Evolutionary conservation across 2,329 filamentous ascomycete species (phyloP), one percentile per base, ranked within the genome.

Genomic region (Phaeosphaeria sp.): DNA sequence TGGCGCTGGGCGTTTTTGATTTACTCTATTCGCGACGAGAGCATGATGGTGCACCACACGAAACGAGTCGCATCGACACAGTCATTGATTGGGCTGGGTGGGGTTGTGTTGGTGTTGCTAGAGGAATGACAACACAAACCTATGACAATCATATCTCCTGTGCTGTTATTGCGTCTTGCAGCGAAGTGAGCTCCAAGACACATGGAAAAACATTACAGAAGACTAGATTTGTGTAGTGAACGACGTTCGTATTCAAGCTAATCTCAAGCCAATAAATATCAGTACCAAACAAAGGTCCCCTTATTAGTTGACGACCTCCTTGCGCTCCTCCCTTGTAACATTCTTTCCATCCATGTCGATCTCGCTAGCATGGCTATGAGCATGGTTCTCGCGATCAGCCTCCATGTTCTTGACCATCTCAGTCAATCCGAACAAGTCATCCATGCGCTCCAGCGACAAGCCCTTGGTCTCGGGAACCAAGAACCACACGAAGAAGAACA

Each of bases 391-490:
- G 30, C 70, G 71, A 50, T 74, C 72, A 15, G 68, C 71, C 58
- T 74, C 67, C 9, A 74, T 66, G 50, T 73, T 66, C 56, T 75
- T 69, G 27, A 74, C 77, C 30, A 82, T 64, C 58, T 86, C 83
- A 3, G 83, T 84, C 49, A 87, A 80, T 46, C 87, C 87, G 71
- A 89, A 89, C 17, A 89, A 79, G 66, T 88, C 85, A 69, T 89
- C 85, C 86, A 89, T 89, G 73, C 83, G 84, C 76, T 90, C 87
- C 58, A 89, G 79, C 44, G 80, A 81, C 30, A 82, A 59, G 17
- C 89, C 89, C 79, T 91, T 91, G 11, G 89, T 91, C 77, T 91
- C 89, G 0, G 89, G 89, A n/a, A 90, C 83, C 60, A 88, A 83
- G 79, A 89, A 87, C 81, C 83, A 89, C 42, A 87, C 86, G 69